A percentile compares a stretch with the other conserved stretches of the same genome.
Evolutionary conservation across 108 stramenopile genomes (phyloP).

Genomic region (Asterionellopsis glacialis): DNA sequence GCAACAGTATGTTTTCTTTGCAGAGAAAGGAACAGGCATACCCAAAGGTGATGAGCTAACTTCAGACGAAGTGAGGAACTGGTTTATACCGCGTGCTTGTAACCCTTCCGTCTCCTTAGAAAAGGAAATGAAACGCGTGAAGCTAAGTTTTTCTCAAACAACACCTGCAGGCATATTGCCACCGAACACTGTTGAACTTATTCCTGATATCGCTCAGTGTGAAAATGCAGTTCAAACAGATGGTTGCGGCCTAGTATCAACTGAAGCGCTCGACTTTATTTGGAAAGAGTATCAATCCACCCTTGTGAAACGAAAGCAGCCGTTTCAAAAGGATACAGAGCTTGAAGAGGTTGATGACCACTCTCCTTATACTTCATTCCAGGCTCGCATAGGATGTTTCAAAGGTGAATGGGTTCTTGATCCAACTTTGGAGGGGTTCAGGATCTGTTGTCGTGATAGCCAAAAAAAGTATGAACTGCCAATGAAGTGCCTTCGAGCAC

Average conservation of each 20-base stretch:
- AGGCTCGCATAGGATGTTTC: constrained; percentile 34
- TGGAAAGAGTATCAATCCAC: constrained; percentile 10
- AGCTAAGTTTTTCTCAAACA: constrained; percentile 25
- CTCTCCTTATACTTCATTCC: constrained; percentile 24
- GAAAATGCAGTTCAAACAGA: constrained; percentile 16
- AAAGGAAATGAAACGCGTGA: constrained; percentile 29
- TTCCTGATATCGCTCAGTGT: constrained; percentile 11
- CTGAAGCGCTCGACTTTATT: constrained; percentile 19
- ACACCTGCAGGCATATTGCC: constrained; percentile 13
- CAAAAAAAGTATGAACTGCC: constrained; percentile 23
- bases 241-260: constrained; percentile 30
- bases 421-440: constrained; percentile 16
- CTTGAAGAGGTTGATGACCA: not conserved
- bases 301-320: not conserved
- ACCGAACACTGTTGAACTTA: constrained; percentile 4
- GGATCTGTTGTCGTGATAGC: constrained; percentile 17
- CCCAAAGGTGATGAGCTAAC: constrained; percentile 9
- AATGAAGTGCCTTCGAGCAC: constrained; percentile 5
- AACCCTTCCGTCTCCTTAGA: constrained; percentile 16
- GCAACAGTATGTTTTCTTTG: constrained; percentile 24
- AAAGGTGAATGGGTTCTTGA: constrained; percentile 35
- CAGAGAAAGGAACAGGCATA: constrained; percentile 26
- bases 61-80: constrained; percentile 10
- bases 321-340: not conserved
- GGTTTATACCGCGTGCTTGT: constrained; percentile 15